A percentile compares a stretch with the other conserved stretches of the same genome.
Conservation (phyloP, 2,329 filamentous ascomycete species). For the Arthrobotrys musiformis region DNA sequence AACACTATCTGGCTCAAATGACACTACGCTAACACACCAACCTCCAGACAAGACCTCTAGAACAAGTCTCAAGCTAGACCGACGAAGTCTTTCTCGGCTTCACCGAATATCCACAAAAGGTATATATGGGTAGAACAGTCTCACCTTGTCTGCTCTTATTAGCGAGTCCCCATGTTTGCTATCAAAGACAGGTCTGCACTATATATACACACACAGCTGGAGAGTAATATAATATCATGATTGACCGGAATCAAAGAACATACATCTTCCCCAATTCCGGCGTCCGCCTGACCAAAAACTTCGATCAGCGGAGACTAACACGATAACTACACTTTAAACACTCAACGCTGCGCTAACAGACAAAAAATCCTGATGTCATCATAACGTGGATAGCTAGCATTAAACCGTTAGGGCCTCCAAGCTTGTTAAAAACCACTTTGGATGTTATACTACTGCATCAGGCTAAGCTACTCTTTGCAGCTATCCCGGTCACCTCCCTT, state of each 20-base stretch:
- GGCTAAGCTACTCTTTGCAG: slow-evolving; percentile 19
- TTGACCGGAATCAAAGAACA: not conserved
- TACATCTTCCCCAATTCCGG: not conserved
- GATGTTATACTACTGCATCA: slow-evolving; percentile 4
- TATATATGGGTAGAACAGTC: too few relatives aligned
- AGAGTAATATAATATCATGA: too few relatives aligned
- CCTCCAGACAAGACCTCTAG: not conserved
- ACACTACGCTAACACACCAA: slow-evolving; percentile 6
- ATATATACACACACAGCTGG: not conserved
- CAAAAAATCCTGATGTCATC: slow-evolving; percentile 7
- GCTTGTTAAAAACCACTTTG: not conserved
- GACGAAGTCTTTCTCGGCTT: not conserved
- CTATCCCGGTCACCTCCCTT: slow-evolving; percentile 15
- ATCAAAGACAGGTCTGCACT: too few relatives aligned
- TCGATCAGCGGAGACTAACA: not conserved
- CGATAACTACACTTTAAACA: not conserved
- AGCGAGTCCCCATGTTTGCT: too few relatives aligned
- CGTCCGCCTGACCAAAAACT: not conserved
- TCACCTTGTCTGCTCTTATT: too few relatives aligned
- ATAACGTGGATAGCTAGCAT: slow-evolving; percentile 14
- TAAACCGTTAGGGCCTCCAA: not conserved
- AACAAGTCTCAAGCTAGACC: too few relatives aligned
- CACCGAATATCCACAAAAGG: too few relatives aligned
- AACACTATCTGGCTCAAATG: not conserved
- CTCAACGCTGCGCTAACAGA: not conserved